These are phyloP conservation scores for Malus hybrid DNA, from an alignment of 331 rosid genomes.

Conservation along the genomic window DNA sequence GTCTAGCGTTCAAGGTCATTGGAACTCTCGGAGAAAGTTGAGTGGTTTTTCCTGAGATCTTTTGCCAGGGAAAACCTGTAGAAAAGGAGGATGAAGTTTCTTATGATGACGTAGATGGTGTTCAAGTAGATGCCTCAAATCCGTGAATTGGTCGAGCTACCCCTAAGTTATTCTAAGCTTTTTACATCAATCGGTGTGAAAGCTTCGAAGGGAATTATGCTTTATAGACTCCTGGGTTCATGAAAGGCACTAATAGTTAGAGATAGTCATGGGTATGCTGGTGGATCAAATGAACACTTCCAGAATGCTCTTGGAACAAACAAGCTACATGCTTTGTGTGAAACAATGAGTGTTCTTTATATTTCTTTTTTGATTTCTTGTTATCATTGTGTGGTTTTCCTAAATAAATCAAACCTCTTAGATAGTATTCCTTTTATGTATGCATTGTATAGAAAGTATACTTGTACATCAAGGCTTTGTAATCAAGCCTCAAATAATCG, in stretches of 20 bases:
- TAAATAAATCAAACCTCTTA: too few species aligned
- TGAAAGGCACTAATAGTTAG: constrained; percentile 28
- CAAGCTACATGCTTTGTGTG: constrained; percentile 49
- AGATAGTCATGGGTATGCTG: constrained; percentile 53
- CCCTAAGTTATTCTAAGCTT: constrained; percentile 59
- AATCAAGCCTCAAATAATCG: too few species aligned
- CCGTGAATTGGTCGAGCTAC: constrained; percentile 63
- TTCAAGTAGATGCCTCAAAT: constrained; percentile 67
- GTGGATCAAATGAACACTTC: constrained; percentile 59
- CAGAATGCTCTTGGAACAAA: constrained; percentile 49
- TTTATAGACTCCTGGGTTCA: constrained; percentile 64
- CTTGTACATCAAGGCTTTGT: too few species aligned
- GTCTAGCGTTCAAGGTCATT: constrained; percentile 62
- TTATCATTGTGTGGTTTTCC: too few species aligned
- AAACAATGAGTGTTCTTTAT: constrained; percentile 26
- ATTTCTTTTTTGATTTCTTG: too few species aligned
- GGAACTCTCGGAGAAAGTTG: constrained; percentile 53
- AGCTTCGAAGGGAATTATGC: constrained; percentile 57
- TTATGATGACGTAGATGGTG: constrained; percentile 70
- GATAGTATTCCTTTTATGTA: too few species aligned
- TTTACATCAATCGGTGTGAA: constrained; percentile 61
- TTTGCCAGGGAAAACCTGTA: constrained; percentile 55
- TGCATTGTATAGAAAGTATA: too few species aligned
- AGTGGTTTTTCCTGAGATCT: constrained; percentile 57
- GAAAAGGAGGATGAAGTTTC: constrained; percentile 65